Base-by-base conservation (phyloP, 2,329 filamentous ascomycete genomes). In the Alternaria atra region DNA sequence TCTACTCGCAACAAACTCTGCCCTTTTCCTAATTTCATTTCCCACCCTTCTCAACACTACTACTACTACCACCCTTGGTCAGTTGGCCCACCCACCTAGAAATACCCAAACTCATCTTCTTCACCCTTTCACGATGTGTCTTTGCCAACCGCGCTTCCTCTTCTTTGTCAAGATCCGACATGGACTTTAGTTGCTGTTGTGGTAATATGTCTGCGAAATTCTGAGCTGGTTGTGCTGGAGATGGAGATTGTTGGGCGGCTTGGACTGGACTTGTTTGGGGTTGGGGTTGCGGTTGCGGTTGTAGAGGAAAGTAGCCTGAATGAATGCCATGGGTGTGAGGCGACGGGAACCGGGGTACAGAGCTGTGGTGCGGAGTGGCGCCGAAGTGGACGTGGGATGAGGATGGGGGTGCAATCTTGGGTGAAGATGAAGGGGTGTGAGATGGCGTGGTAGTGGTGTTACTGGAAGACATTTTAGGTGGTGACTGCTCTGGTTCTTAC, bases 121-220 rank as follows among this genome's bases (percentile, higher is more conserved):
- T 57, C n/a, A 34, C 30, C 34, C 46, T 61, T 13, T 35, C 46
- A 3, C 48, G 12, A 17, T 58, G 25, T 10, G 37, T 15, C 50
- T 55, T 58, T 17, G 48, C 37, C 40, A 60, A 43, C 6, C 37
- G 27, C 2, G 30, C 47, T 40, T 65, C 64, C 13, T 58, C 39
- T 15, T 63, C 50, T 25, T 65, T 60, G 25, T 63, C 62, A 2
- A 61, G 30, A 25, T 57, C 54, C 9, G 64, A 55, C 32, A 66
- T 60, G 3, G 58, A 48, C 32, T 63, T 62, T 27, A 51, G 27
- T 48, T 63, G 58, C 4, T 58, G 27, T 2, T 55, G 43, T n/a
- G 52, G 17, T 8, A 59, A 13, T 4, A 56, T 34, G 10, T 47
- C 27, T n/a, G 8, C 30, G 6, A 47, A 39, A 9, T 51, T n/a